Evolutionary conservation across 192 early-diverging fungal genomes (phyloP), one percentile per base, ranked within the genome.

Genomic region (Allomyces arbusculus): DNA sequence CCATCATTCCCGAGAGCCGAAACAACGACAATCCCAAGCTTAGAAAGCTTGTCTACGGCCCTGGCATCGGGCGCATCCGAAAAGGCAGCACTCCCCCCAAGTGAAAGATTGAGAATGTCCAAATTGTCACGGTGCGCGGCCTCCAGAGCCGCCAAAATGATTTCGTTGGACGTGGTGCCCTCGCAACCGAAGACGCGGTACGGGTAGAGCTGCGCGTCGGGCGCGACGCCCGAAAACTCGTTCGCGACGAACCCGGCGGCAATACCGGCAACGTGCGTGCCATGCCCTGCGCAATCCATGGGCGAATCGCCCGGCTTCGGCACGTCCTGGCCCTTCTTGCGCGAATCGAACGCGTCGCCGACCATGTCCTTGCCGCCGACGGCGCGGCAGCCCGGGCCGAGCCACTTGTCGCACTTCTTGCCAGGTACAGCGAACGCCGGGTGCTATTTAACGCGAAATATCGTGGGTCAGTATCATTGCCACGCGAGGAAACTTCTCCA

Each of bases 111-210:
- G 71, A 96, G 87, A 61, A 96, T 70, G 67, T 96, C 80, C 72
- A 87, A 79, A 0, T 82, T 76, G 64, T 90, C 89, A 5, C 68
- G 69, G 61, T 80, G 76, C 10, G 91, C 93, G 9, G 70, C 69
- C 69, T 84, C 75, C 71, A 96, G 72, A 19, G 86, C 93, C 63
- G 84, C 79, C 64, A 90, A 82, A 40, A 94, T 82, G 50, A 91
- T 67, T 63, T 91, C 90, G 28, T 82, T 82, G 33, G 78, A 76
- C 0, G 81, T 79, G 26, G 76, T 75, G 63, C 84, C 84, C 67
- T 76, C 77, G 72, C 91, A 94, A 9, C 89, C 87, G 72, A 90
- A 88, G 22, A 93, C 79, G 65, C 91, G 78, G 79, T 89, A 96
- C 8, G 79, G 80, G 10, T 87, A 87, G 28, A 94, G 71, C 4